phyloP scores from a whole-genome alignment of 176 grass and related monocot genomes.

The Oryza meridionalis region DNA sequence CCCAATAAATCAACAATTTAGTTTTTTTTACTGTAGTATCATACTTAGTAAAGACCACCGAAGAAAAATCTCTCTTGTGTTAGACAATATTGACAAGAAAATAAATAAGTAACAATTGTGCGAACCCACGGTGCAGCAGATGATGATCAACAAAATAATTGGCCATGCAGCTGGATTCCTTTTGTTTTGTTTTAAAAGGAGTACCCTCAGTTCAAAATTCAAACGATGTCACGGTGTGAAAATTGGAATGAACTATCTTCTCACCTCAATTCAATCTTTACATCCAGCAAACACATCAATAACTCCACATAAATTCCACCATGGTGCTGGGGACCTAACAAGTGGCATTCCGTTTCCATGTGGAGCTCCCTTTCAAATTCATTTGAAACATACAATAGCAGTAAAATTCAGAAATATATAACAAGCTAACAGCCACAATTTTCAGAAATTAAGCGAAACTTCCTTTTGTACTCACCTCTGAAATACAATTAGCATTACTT shows the following conservation, averaged over 20 bases:
- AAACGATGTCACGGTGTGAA: neutral
- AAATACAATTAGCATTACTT: neutral
- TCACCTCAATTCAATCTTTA: conserved; percentile 44
- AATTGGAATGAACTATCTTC: neutral
- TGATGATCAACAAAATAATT: no score
- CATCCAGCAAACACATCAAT: conserved; percentile 42
- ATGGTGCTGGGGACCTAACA: conserved; percentile 35
- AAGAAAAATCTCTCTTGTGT: neutral
- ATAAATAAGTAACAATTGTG: neutral
- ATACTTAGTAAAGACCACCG: no score
- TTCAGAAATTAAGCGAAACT: neutral
- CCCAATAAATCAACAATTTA: no score
- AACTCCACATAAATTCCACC: conserved; percentile 62
- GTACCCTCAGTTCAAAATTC: neutral
- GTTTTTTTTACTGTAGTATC: no score
- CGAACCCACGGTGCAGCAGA: no score
- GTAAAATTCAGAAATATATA: neutral
- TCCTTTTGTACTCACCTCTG: conserved; percentile 20
- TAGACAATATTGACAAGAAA: neutral
- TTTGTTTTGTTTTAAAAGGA: neutral
- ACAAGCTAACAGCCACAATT: neutral
- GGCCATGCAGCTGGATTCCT: no score
- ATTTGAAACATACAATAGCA: conserved; percentile 2
- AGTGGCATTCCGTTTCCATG: conserved; percentile 10
- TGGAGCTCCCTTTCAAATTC: conserved; percentile 31